Base-by-base conservation (phyloP, 306 rosid species). In the Dalbergia cochinchinensis region DNA sequence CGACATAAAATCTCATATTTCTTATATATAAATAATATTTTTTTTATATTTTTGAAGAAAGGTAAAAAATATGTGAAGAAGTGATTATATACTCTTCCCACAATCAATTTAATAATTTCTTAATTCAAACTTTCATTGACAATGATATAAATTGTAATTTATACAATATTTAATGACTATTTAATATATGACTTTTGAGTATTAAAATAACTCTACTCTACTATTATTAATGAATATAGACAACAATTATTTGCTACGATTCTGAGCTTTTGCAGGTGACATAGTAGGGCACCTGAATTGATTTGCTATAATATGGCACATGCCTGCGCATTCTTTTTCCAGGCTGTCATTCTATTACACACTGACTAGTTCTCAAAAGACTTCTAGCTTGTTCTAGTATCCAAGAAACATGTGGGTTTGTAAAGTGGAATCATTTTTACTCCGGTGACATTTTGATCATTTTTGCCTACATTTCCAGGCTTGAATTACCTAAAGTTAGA, bases 171-270 rank as follows among this genome's bases (percentile, higher is more conserved):
- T 26, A 26, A 26, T 26, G 3, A 1, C 31, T 2, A 26, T 26
- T 26, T 26, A 26, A 26, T 26, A 26, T 26, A 26, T 26, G 31
- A 20, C 1, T 20, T 20, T 20, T 20, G 22, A 26, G 31, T 26
- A 3, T 26, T 2, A 26, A 26, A 26, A 26, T 26, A 26, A 1
- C 31, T 1, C 31, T 26, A 26, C 31, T 26, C 31, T 26, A 26
- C 2, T 26, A 26, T 45, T 64, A 64, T 44, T 19, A 44, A 10
- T 10, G 35, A 31, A 44, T 70, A 10, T 7, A 50, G 18, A 6
- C 14, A 51, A 69, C 61, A 69, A 60, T 69, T 48, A 50, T 50
- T 48, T 22, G 42, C 54, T 50, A 13, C 39, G 11, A 18, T 78
- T 50, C 3, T 37, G 4, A 50, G 20, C 35, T 1, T 50, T 47